Evolutionary conservation across 345 rosid genomes (phyloP).

Genomic region (Adansonia digitata): DNA sequence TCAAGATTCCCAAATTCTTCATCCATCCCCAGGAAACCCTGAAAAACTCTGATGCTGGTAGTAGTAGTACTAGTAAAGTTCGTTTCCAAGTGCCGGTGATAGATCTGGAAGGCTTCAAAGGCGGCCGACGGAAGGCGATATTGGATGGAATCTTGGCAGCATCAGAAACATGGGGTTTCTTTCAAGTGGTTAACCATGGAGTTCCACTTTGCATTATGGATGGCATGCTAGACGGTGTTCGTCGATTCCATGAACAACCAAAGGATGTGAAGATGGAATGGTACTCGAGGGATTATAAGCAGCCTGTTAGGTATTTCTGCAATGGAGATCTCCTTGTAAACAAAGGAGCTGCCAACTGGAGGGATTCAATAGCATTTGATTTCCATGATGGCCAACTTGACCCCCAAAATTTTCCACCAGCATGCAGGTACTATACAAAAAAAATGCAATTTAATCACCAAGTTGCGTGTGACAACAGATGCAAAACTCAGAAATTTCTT

Average conservation of each 20-base stretch:
- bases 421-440: conserved; percentile 36
- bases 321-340: conserved; percentile 25
- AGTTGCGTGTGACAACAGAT: not conserved
- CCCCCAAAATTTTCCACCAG: conserved; percentile 28
- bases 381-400: conserved; percentile 38
- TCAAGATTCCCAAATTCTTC: conserved; percentile 37
- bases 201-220: conserved; percentile 34
- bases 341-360: conserved; percentile 42
- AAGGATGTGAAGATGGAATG: conserved; percentile 37
- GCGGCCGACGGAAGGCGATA: conserved; percentile 12
- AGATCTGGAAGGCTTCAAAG: conserved; percentile 28
- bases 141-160: conserved; percentile 26
- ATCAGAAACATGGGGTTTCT: conserved; percentile 44
- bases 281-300: conserved; percentile 32
- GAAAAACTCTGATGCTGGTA: not conserved
- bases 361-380: conserved; percentile 39
- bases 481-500: not conserved
- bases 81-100: conserved; percentile 33
- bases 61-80: not conserved
- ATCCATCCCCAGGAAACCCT: conserved; percentile 26
- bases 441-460: not conserved
- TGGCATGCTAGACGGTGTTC: conserved; percentile 29
- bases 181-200: conserved; percentile 47
- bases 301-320: conserved; percentile 17
- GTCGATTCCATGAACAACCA: conserved; percentile 42